phyloP scores from a whole-genome alignment of 768 basidiomycete species.

The Leccinum longicurvipes region DNA sequence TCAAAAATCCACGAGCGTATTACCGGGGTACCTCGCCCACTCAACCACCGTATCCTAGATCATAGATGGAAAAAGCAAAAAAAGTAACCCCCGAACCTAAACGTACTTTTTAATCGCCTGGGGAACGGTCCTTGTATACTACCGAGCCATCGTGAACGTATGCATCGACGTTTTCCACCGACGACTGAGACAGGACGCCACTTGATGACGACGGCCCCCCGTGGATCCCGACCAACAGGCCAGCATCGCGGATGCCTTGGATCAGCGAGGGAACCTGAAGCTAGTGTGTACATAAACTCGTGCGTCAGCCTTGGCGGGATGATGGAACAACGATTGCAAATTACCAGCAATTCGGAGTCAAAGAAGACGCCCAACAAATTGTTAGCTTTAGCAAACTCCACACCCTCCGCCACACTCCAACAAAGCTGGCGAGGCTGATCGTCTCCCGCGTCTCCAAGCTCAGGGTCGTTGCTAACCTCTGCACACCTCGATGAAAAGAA shows the following conservation, averaged over 20 bases:
- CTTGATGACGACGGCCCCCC: conserved; percentile 51
- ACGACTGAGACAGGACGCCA: conserved; percentile 36
- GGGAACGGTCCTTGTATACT: conserved; percentile 62
- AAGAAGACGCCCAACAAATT: conserved; percentile 91
- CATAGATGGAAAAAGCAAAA: conserved; percentile 11
- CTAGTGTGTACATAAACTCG: conserved; percentile 29
- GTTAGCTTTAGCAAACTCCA: conserved; percentile 90
- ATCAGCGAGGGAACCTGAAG: conserved; percentile 87
- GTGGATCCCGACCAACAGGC: conserved; percentile 82
- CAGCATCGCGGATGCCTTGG: conserved; percentile 83
- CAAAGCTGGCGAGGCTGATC: conserved; percentile 47
- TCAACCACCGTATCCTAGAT: conserved; percentile 25
- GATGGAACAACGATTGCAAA: conserved; percentile 19
- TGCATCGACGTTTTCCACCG: conserved; percentile 62
- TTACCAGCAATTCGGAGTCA: conserved; percentile 82
- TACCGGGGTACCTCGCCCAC: conserved; percentile 10
- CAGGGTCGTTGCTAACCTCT: conserved; percentile 41
- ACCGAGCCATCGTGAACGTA: conserved; percentile 61
- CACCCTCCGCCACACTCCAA: conserved; percentile 81
- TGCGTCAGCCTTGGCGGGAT: conserved; percentile 13
- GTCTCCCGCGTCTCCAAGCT: conserved; percentile 41
- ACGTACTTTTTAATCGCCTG: conserved; percentile 40
- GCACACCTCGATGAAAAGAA: conserved; percentile 93
- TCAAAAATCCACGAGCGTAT: conserved; percentile 21
- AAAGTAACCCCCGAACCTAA: conserved; percentile 15